A percentile compares a stretch with the other conserved stretches of the same genome.
Evolutionary conservation across 176 grass and related monocot species (phyloP).

Genomic region (Pontederia crassipes): DNA sequence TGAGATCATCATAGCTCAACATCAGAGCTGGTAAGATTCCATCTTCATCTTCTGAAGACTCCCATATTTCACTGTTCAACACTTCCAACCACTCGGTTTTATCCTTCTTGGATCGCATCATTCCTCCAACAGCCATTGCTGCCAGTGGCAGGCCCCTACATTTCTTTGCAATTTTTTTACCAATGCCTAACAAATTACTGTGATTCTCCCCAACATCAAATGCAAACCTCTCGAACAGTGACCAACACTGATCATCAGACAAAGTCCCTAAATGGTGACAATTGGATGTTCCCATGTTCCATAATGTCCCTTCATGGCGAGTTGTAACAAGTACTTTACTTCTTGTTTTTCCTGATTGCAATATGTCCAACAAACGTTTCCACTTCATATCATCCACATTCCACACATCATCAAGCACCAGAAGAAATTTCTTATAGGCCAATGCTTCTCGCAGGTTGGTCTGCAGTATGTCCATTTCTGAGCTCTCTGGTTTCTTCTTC

Average conservation of each 20-base stretch:
- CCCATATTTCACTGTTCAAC: constrained; percentile 25
- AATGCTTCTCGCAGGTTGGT: background rate
- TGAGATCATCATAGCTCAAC: constrained; percentile 27
- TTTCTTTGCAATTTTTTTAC: constrained; percentile 27
- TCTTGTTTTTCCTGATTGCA: background rate
- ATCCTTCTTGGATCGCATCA: background rate
- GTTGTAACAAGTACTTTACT: constrained; percentile 8
- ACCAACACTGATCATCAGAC: background rate
- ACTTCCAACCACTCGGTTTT: constrained; percentile 9
- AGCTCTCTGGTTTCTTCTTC: no score
- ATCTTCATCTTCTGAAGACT: background rate
- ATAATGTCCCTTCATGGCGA: background rate
- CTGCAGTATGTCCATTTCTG: background rate
- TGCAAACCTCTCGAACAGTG: background rate
- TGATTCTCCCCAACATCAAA: background rate
- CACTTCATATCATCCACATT: background rate
- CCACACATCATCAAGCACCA: constrained; percentile 9
- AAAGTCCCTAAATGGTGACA: background rate
- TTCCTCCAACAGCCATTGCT: constrained; percentile 13
- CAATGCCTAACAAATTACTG: constrained; percentile 5
- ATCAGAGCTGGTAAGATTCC: constrained; percentile 14
- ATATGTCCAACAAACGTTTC: background rate
- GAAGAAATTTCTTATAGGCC: background rate
- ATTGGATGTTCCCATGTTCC: background rate
- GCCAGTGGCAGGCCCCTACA: constrained; percentile 24